A percentile compares a stretch with the other conserved stretches of the same genome.
Conservation (phyloP, 2,329 filamentous ascomycete species). For the Amphichorda felina region DNA sequence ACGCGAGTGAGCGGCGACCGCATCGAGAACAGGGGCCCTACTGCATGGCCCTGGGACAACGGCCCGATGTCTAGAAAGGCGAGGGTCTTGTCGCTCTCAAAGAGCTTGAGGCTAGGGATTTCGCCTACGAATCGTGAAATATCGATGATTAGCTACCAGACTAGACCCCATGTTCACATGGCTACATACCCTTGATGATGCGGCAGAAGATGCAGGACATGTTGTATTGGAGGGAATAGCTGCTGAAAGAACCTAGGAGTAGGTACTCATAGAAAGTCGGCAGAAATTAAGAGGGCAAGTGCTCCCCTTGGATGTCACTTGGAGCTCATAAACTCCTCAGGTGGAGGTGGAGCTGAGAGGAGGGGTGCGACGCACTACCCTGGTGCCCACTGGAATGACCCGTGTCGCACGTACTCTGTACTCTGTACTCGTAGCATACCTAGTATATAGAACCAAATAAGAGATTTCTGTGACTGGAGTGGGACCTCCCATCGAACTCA, state of each 20-base stretch:
- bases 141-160: slow-evolving; percentile 1
- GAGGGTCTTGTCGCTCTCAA: slow-evolving; percentile 84
- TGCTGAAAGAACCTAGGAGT: too few species aligned
- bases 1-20: too few species aligned
- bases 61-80: slow-evolving; percentile 96
- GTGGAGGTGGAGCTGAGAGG: not conserved
- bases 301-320: too few species aligned
- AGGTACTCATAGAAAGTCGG: too few species aligned
- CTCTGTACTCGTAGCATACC: not conserved
- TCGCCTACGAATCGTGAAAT: too few species aligned
- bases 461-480: slow-evolving; percentile 34
- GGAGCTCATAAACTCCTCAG: slow-evolving; percentile 1
- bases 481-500: slow-evolving; percentile 63
- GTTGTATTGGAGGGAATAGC: not conserved
- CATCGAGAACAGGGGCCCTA: slow-evolving; percentile 32
- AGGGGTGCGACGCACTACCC: not conserved
- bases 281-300: too few species aligned
- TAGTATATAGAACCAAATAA: slow-evolving; percentile 11
- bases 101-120: slow-evolving; percentile 93
- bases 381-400: too few species aligned
- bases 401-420: too few species aligned
- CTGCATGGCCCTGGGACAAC: slow-evolving; percentile 77
- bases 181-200: slow-evolving; percentile 71
- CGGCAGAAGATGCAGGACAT: slow-evolving; percentile 86
- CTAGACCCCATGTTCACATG: too few species aligned